Base-by-base conservation (phyloP, 2,329 filamentous ascomycete species). In the Chrysoporthe puriensis region DNA sequence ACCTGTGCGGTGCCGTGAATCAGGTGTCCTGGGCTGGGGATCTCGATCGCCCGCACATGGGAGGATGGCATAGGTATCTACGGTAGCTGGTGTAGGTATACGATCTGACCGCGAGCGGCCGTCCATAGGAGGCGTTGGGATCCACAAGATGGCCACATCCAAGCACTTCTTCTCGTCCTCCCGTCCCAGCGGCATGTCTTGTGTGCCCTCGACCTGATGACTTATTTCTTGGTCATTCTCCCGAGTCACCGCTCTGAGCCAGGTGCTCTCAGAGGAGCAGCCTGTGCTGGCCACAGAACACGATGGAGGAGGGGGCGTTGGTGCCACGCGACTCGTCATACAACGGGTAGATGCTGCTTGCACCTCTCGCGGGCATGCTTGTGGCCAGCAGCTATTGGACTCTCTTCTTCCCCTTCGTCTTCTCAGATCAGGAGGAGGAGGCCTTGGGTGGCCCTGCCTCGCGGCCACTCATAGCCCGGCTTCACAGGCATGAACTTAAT, bases 21-120 rank as follows among this genome's bases (percentile, higher is more conserved):
- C 34, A 43, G 26, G 11, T 3, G 11, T 34, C 50, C 14, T 9
- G 54, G 14, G 54, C 32, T 8, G 16, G 26, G 11, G 34, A 1
- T 34, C 43, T 63, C 63, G 60, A 48, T 66, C 36, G 48, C 62
- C 7, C 36, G 43, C 66, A 66, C 66, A 63, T 60, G 54, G 54
- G 60, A 66, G 32, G 42, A 48, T 36, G 26, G 26, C 11, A 48
- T 48, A 54, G n/a, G 3, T 8, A 62, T 26, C 26, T 26, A 26
- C 26, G 26, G 26, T 26, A 26, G 2, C 26, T 26, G 26, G 26
- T n/a, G 57, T 9, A n/a, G 13, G 44, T 40, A 26, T 42, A 48
- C 26, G 50, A 54, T 26, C 13, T 6, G 44, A 46, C 44, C 44
- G 7, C 18, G 26, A 16, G 14, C n/a, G n/a, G 21, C 26, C 2